Evolutionary conservation across 2,329 filamentous ascomycete species (phyloP).

Genomic region (Capronia americana): DNA sequence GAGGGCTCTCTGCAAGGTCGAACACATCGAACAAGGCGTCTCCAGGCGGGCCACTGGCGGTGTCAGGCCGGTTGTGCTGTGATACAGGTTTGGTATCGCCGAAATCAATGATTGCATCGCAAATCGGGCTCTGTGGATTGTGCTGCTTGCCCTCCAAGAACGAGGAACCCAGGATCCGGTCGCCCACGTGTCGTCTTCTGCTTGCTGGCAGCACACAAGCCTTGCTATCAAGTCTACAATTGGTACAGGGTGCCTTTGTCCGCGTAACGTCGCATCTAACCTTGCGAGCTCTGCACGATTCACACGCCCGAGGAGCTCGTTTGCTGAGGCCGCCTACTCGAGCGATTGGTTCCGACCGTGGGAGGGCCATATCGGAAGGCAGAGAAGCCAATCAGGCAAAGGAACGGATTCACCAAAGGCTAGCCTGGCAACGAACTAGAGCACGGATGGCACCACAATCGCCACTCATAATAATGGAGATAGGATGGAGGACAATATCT

Average conservation of each 20-base stretch:
- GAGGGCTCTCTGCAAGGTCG: constrained; percentile 3
- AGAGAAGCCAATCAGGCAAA: not conserved
- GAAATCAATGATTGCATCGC: constrained; percentile 34
- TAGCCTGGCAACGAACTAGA: not conserved
- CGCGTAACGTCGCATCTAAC: constrained; percentile 94
- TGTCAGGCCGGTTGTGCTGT: not conserved
- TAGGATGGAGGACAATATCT: not conserved
- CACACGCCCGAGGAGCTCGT: constrained; percentile 85
- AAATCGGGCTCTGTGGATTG: constrained; percentile 28
- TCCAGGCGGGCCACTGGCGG: not conserved
- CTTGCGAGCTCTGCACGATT: constrained; percentile 85
- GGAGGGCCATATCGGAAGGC: constrained; percentile 9
- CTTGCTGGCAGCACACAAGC: constrained; percentile 73
- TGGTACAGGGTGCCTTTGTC: constrained; percentile 80
- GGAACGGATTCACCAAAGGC: not conserved
- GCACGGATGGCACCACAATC: not conserved
- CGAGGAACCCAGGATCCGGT: constrained; percentile 28
- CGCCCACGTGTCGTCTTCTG: constrained; percentile 67
- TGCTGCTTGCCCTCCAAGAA: constrained; percentile 23
- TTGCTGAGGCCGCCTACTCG: constrained; percentile 64
- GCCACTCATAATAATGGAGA: not conserved
- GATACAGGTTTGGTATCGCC: constrained; percentile 15
- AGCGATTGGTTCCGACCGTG: not conserved
- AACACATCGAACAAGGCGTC: constrained; percentile 17
- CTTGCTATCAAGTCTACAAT: constrained; percentile 69